Evolutionary conservation across 768 basidiomycete genomes (phyloP), one percentile per base, ranked within the genome.

Genomic region (Coprinopsis marcescibilis): DNA sequence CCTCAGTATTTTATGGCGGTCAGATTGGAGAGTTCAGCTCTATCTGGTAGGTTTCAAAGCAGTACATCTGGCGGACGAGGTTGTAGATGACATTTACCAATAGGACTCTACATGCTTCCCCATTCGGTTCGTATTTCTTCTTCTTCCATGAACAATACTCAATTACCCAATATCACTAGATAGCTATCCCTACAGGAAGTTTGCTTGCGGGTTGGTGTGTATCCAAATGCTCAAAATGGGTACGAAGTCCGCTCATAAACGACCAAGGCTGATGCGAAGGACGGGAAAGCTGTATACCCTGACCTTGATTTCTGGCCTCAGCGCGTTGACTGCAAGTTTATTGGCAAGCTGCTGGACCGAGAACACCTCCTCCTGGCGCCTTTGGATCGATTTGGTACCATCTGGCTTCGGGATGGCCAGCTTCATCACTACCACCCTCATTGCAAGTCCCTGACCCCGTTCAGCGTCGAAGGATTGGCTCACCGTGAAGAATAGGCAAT

Each of bases 261-360:
- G 55, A 17, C 52, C 41, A 57, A 89, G 87, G 89, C 63, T 85
- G 59, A 91, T 90, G 88, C 79, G 83, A 45, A 75, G 69, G 55
- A 94, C 92, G 1, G 94, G 92, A 24, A 89, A 85, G 65, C 78
- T 95, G 44, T 94, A 88, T 65, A 71, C 61, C 39, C 72, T 94
- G 36, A 89, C 87, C 32, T 56, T 91, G 37, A 61, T 69, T 32
- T 80, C 90, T 29, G 79, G 80, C n/a, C 60, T 70, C 12, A 57
- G 86, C 53, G 75, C 73, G 23, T 61, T 89, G 35, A 55, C 80
- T 30, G 81, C 86, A 33, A 80, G 75, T 52, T 51, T 69, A 23
- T 69, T 83, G 42, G 75, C 93, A 27, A 67, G 76, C 35, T 67
- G 66, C 21, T 94, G 94, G 90, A 74, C 71, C 55, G 70, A 81